A percentile compares a stretch with the other conserved stretches of the same genome.
Evolutionary conservation across 208 protist genomes (phyloP).

Genomic region (Borovskyia barvae): DNA sequence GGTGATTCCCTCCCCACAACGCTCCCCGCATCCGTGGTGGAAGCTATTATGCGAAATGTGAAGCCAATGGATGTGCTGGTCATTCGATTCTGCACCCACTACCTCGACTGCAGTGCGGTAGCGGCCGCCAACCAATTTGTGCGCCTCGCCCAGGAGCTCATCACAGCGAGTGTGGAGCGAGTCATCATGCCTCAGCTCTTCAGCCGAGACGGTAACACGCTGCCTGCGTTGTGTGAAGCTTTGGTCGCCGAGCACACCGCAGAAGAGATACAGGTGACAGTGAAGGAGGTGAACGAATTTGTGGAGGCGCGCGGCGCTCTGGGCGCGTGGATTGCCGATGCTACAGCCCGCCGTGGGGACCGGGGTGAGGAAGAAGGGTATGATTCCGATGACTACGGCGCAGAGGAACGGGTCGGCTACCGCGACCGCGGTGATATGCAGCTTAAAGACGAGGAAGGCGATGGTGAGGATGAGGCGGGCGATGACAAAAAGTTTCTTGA

Average conservation of each 20-base stretch:
- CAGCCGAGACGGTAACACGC: constrained; percentile 23
- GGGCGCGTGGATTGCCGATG: constrained; percentile 30
- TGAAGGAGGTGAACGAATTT: constrained; percentile 73
- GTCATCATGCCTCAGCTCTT: constrained; percentile 58
- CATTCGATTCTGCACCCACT: constrained; percentile 74
- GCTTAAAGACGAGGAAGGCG: constrained; percentile 9
- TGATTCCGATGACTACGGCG: constrained; percentile 23
- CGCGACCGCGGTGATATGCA: background rate
- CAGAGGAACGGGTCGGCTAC: background rate
- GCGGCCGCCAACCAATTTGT: constrained; percentile 52
- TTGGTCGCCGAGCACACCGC: constrained; percentile 74
- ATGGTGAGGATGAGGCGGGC: background rate
- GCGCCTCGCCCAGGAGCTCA: constrained; percentile 62
- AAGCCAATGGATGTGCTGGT: constrained; percentile 78
- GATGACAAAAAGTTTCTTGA: background rate
- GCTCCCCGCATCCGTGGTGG: constrained; percentile 4
- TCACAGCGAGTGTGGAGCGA: constrained; percentile 65
- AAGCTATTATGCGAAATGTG: constrained; percentile 16
- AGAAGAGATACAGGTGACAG: constrained; percentile 53
- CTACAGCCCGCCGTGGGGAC: constrained; percentile 2
- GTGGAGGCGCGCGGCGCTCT: constrained; percentile 56
- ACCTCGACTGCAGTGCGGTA: constrained; percentile 43
- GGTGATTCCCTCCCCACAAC: background rate
- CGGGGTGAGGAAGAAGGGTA: constrained; percentile 23
- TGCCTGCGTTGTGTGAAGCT: constrained; percentile 70